Percentiles rank a stretch among this genome's conserved stretches.
phyloP scores from a whole-genome alignment of 257 asterid genomes.

The Petunia secreta region DNA sequence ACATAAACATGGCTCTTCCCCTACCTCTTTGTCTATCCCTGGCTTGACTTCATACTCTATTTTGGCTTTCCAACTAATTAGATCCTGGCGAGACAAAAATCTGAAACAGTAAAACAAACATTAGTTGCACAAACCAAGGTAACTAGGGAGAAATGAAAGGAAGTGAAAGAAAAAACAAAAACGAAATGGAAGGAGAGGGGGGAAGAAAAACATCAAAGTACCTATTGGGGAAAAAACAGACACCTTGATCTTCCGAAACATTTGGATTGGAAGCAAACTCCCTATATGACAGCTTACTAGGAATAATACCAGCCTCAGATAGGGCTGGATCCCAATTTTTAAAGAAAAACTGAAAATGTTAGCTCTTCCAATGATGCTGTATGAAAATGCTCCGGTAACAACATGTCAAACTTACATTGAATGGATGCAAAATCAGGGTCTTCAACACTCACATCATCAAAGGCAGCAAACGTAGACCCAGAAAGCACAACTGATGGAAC shows the following conservation, averaged over 20 bases:
- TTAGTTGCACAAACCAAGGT: neutral
- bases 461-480: constrained; percentile 71
- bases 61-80: constrained; percentile 85
- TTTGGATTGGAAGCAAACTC: constrained; percentile 27
- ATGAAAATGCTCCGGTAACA: constrained; percentile 22
- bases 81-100: constrained; percentile 77
- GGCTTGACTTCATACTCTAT: constrained; percentile 67
- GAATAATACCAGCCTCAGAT: constrained; percentile 84
- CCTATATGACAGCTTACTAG: constrained; percentile 70
- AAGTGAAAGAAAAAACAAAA: neutral
- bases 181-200: neutral
- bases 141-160: constrained; percentile 19
- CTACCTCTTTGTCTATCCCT: constrained; percentile 64
- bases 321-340: constrained; percentile 53
- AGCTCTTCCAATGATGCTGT: neutral
- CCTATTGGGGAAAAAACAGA: constrained; percentile 76
- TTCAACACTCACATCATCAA: constrained; percentile 68
- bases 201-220: constrained; percentile 28
- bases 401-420: constrained; percentile 60
- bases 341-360: constrained; percentile 29
- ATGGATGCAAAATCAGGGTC: constrained; percentile 85
- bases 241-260: constrained; percentile 36
- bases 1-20: constrained; percentile 27
- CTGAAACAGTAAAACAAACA: constrained; percentile 46
- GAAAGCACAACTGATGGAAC: constrained; percentile 70